Evolutionary conservation across 1,284 basidiomycete species (phyloP).

Genomic region (Irpex rosettiformis): DNA sequence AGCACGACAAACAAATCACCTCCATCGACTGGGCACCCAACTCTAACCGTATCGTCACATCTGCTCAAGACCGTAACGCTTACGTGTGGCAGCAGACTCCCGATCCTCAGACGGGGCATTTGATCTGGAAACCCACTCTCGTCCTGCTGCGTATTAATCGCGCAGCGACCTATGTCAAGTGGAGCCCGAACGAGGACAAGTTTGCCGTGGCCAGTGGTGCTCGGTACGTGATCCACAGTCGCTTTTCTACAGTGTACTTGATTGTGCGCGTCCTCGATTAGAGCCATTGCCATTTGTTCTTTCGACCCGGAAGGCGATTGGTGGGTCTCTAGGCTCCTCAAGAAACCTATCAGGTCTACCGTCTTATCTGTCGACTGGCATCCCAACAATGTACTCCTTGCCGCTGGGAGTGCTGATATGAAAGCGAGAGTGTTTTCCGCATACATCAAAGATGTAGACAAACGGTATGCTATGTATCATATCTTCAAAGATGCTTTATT

Average conservation of each 20-base stretch:
- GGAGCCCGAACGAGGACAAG: slow-evolving; percentile 98
- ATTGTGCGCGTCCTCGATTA: slow-evolving; percentile 25
- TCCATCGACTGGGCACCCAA: slow-evolving; percentile 98
- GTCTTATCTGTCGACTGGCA: slow-evolving; percentile 97
- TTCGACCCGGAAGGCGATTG: slow-evolving; percentile 98
- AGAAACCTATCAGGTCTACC: slow-evolving; percentile 82
- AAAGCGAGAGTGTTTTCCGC: slow-evolving; percentile 98
- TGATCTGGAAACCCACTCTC: slow-evolving; percentile 94
- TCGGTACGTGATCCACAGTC: slow-evolving; percentile 46
- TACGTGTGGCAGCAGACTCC: slow-evolving; percentile 94
- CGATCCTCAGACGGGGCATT: slow-evolving; percentile 65
- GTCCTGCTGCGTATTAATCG: slow-evolving; percentile 94
- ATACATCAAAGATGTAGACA: slow-evolving; percentile 92
- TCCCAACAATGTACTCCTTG: slow-evolving; percentile 89
- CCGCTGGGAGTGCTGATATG: slow-evolving; percentile 93
- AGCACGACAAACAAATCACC: slow-evolving; percentile 99
- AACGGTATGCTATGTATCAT: slow-evolving; percentile 52
- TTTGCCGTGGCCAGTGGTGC: slow-evolving; percentile 98
- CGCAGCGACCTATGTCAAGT: slow-evolving; percentile 92
- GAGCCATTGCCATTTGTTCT: slow-evolving; percentile 91
- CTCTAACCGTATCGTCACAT: slow-evolving; percentile 97
- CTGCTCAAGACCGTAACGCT: slow-evolving; percentile 97
- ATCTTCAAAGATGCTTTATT: slow-evolving; percentile 1
- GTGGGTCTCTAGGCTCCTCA: slow-evolving; percentile 98
- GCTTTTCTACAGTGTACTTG: background rate